phyloP scores from a whole-genome alignment of 495 filamentous ascomycete genomes.

The Talaromyces liani region DNA sequence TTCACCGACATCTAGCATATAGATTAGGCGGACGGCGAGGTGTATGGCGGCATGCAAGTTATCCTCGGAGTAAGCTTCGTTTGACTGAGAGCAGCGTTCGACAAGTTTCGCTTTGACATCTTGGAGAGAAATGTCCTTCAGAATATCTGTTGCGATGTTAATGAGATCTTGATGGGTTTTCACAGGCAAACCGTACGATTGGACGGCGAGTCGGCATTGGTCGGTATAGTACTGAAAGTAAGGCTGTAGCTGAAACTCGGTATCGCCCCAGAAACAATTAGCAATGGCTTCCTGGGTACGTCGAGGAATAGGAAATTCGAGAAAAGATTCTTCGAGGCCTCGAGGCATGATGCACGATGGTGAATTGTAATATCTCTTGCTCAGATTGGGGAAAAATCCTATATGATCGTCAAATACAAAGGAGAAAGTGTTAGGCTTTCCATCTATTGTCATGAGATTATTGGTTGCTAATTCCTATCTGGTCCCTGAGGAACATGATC shows the following conservation, averaged over 20 bases:
- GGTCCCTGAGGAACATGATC: too few relatives aligned
- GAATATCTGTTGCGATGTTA: background rate
- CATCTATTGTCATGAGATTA: too few relatives aligned
- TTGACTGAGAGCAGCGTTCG: background rate
- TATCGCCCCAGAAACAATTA: background rate
- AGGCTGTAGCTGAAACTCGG: background rate
- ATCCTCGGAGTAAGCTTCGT: background rate
- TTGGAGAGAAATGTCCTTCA: background rate
- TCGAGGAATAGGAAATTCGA: background rate
- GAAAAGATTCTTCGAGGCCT: background rate
- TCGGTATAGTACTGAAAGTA: background rate
- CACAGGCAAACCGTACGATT: background rate
- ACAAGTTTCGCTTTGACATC: background rate
- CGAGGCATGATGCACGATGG: too few relatives aligned
- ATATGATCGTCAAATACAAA: too few relatives aligned
- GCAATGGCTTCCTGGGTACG: background rate
- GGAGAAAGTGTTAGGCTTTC: too few relatives aligned
- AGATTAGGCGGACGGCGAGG: background rate
- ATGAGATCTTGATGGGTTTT: background rate
- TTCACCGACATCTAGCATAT: background rate
- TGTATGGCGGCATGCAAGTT: background rate
- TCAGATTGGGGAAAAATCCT: too few relatives aligned
- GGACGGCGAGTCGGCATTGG: background rate
- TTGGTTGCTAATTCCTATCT: too few relatives aligned
- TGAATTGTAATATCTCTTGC: too few relatives aligned